Conservation (phyloP, 2,329 filamentous ascomycete genomes). For the Claviceps africana region DNA sequence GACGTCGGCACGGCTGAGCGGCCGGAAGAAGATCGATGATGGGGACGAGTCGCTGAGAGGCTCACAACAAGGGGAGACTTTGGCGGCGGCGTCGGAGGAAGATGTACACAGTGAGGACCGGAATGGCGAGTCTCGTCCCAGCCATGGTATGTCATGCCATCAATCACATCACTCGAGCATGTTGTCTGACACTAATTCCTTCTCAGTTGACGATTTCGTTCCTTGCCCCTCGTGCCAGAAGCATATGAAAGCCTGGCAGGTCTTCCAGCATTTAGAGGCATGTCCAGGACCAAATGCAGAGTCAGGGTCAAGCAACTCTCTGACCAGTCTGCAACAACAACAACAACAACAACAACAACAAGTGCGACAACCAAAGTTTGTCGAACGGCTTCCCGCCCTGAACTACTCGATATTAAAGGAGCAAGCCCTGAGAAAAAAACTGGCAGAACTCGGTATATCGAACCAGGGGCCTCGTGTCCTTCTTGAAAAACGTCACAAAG, state of each 20-base stretch:
- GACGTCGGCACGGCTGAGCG: conserved; percentile 36
- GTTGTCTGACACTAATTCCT: background rate
- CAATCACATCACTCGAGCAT: background rate
- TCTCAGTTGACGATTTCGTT: conserved; percentile 57
- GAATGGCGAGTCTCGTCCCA: conserved; percentile 17
- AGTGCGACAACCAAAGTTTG: conserved; percentile 11
- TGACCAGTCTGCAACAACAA: conserved; percentile 13
- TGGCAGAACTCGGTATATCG: conserved; percentile 67
- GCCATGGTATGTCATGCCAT: conserved; percentile 12
- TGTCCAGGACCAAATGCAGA: conserved; percentile 30
- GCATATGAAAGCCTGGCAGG: conserved; percentile 65
- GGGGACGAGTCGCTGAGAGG: background rate
- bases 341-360: background rate
- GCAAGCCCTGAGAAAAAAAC: conserved; percentile 59
- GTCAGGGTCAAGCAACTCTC: background rate
- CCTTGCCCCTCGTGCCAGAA: conserved; percentile 69
- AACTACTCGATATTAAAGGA: conserved; percentile 87
- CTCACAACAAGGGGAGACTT: background rate
- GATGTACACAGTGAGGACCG: conserved; percentile 14
- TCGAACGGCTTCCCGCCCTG: conserved; percentile 59
- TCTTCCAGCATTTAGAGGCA: conserved; percentile 69
- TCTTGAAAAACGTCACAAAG: conserved; percentile 68
- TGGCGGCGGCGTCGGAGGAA: conserved; percentile 1
- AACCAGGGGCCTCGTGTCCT: conserved; percentile 52
- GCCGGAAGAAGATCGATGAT: conserved; percentile 23